Conservation (phyloP, 495 filamentous ascomycete genomes). For the Tuber melanosporum region DNA sequence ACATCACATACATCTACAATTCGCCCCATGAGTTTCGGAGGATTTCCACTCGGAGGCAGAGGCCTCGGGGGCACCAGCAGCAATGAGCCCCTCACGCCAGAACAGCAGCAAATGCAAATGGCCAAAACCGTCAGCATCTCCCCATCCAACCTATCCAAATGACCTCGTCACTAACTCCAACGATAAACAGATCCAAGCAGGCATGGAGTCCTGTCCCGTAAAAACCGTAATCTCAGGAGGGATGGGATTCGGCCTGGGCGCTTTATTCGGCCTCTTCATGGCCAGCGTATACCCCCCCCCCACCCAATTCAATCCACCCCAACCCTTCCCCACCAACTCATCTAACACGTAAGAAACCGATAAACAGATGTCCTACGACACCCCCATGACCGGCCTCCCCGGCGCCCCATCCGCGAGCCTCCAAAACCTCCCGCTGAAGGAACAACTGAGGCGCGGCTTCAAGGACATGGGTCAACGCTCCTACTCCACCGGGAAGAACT, state of each 20-base stretch:
- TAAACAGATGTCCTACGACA: constrained; percentile 82
- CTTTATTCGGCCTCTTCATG: constrained; percentile 93
- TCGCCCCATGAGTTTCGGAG: constrained; percentile 36
- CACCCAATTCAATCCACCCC: constrained; percentile 3
- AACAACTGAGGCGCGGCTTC: constrained; percentile 79
- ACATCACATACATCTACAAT: constrained; percentile 21
- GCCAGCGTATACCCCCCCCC: constrained; percentile 52
- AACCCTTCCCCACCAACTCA: background rate
- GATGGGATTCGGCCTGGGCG: constrained; percentile 85
- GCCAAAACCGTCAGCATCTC: constrained; percentile 29
- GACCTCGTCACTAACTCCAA: constrained; percentile 7
- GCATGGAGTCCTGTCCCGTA: constrained; percentile 81
- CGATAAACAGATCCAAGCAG: constrained; percentile 58
- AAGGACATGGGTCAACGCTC: constrained; percentile 86
- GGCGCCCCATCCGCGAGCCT: constrained; percentile 56
- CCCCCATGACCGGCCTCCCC: constrained; percentile 48
- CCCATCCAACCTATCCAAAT: background rate
- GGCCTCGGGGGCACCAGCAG: constrained; percentile 27
- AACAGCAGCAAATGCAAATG: constrained; percentile 40
- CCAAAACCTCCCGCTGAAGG: constrained; percentile 63
- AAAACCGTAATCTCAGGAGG: constrained; percentile 77
- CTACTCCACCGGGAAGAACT: constrained; percentile 85
- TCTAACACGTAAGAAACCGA: background rate
- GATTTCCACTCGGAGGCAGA: constrained; percentile 30
- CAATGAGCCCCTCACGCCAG: constrained; percentile 27